Conservation (phyloP, 805 yeast species). For the Lachancea kluyveri region DNA sequence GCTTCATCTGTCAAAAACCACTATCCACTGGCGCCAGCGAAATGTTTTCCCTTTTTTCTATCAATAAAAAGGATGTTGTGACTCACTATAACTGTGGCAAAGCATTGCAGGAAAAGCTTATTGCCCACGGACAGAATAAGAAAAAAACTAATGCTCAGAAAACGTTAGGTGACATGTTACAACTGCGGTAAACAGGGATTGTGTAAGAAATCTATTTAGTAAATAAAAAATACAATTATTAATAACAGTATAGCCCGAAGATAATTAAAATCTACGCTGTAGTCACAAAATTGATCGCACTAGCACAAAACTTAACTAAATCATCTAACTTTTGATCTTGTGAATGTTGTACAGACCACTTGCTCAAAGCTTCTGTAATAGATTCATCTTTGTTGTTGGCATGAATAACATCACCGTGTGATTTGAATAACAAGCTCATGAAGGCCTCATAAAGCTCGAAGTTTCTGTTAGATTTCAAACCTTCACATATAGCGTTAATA, state of each 20-base stretch:
- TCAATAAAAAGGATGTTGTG: conserved; percentile 12
- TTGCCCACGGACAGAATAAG: conserved; percentile 12
- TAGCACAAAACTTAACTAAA: conserved; percentile 71
- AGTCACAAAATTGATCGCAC: conserved; percentile 59
- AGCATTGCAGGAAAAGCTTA: conserved; percentile 14
- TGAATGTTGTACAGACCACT: conserved; percentile 42
- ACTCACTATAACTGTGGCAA: conserved; percentile 27
- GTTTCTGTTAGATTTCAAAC: conserved; percentile 49
- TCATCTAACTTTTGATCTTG: conserved; percentile 52
- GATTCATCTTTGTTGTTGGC: conserved; percentile 32
- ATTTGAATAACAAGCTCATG: conserved; percentile 63
- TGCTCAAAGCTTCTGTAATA: conserved; percentile 40
- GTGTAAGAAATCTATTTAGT: not conserved
- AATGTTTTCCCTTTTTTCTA: conserved; percentile 11
- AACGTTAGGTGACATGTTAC: not conserved
- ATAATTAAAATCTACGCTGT: conserved; percentile 10
- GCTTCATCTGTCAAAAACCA: conserved; percentile 52
- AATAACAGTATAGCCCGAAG: not conserved
- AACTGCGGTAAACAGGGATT: no score
- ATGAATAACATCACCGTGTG: conserved; percentile 76
- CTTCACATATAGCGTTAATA: conserved; percentile 58
- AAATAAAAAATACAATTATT: not conserved
- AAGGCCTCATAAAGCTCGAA: conserved; percentile 80
- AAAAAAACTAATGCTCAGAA: conserved; percentile 1
- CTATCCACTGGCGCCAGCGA: conserved; percentile 32